phyloP scores from a whole-genome alignment of 139 green algal species.

The Chlamydomonas sphaeroides region DNA sequence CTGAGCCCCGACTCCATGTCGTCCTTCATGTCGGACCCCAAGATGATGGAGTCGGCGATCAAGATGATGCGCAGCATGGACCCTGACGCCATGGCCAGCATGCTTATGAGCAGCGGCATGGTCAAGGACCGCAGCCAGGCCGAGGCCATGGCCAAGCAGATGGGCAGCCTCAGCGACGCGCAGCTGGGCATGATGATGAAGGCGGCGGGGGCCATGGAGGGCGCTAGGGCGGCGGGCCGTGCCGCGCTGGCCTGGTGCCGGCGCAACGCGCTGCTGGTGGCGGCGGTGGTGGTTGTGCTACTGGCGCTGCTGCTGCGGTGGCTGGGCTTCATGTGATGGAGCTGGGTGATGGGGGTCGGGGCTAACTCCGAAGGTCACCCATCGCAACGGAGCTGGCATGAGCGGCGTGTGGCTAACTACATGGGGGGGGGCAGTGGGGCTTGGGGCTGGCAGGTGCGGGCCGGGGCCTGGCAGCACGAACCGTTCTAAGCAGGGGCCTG shows the following conservation, averaged over 20 bases:
- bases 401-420: no score
- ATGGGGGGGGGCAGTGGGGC: no score
- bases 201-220: conserved; percentile 39
- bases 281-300: conserved; percentile 43
- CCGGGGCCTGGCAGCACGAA: no score
- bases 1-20: neutral
- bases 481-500: no score
- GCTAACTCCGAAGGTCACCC: no score
- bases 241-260: conserved; percentile 14
- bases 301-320: conserved; percentile 56
- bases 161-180: conserved; percentile 40
- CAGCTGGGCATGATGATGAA: conserved; percentile 53
- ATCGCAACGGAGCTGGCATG: no score
- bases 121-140: conserved; percentile 41
- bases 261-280: conserved; percentile 31
- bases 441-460: no score
- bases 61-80: conserved; percentile 66
- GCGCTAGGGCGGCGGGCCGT: neutral
- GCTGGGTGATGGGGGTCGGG: no score
- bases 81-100: conserved; percentile 40
- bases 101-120: conserved; percentile 46
- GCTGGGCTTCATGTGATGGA: conserved; percentile 50
- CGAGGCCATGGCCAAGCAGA: conserved; percentile 46
- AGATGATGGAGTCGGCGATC: conserved; percentile 50
- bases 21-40: conserved; percentile 33